Conservation (phyloP, 768 basidiomycete species). For the Lepiota brunneoincarnata region DNA sequence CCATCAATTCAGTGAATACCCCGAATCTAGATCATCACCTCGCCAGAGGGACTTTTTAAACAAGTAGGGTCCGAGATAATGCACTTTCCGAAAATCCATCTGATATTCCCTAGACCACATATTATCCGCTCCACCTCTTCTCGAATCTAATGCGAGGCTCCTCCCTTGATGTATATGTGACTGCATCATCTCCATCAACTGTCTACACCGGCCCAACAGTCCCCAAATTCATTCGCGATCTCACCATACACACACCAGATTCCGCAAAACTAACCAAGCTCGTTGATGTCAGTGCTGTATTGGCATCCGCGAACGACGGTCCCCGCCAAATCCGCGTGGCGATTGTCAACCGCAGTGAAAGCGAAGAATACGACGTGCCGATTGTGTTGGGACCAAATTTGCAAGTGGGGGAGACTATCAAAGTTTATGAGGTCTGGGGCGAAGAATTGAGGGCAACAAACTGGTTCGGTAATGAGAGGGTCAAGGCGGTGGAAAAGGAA, state of each 20-base stretch:
- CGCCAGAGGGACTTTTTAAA: conserved; percentile 37
- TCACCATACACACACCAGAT: conserved; percentile 31
- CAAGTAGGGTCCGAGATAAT: conserved; percentile 19
- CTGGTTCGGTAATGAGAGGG: conserved; percentile 40
- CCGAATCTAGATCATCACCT: conserved; percentile 39
- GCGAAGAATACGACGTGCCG: conserved; percentile 33
- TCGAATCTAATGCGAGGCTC: conserved; percentile 53
- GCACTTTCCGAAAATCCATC: background rate
- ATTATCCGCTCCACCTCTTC: conserved; percentile 51
- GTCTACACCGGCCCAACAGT: conserved; percentile 45
- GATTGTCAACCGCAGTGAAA: conserved; percentile 49
- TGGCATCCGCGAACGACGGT: conserved; percentile 23
- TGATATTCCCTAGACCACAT: conserved; percentile 40
- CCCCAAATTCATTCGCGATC: conserved; percentile 46
- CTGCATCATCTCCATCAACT: conserved; percentile 21
- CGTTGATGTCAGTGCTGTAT: conserved; percentile 48
- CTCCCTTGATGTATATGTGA: conserved; percentile 36
- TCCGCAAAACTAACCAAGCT: conserved; percentile 36
- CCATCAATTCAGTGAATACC: background rate
- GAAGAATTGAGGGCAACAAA: conserved; percentile 40
- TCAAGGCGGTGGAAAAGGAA: conserved; percentile 28
- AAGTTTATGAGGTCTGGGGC: conserved; percentile 52
- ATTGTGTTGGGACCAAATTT: conserved; percentile 33
- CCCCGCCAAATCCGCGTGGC: conserved; percentile 44
- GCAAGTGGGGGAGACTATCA: conserved; percentile 23